Conservation (phyloP, 805 yeast species). For the Metschnikowia baotianmanensis region DNA sequence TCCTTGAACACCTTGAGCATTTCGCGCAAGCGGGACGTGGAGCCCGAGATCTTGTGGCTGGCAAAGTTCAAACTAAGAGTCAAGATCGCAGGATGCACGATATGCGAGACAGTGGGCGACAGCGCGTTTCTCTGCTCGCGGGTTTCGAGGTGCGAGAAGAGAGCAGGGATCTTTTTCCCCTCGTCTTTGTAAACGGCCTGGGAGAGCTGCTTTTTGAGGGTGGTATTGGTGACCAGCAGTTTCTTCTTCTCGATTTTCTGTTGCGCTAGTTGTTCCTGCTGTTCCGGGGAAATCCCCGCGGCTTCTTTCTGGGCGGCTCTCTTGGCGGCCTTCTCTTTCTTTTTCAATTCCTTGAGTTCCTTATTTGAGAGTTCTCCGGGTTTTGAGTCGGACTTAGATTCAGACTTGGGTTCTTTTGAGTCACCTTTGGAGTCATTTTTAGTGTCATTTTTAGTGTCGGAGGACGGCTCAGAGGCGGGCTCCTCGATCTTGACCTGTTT, state of each 20-base stretch:
- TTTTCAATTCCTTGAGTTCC: conserved; percentile 82
- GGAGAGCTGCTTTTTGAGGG: conserved; percentile 52
- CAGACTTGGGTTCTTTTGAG: too few relatives aligned
- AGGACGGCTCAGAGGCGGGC: conserved; percentile 10
- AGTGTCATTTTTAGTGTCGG: too few relatives aligned
- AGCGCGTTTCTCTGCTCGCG: conserved; percentile 66
- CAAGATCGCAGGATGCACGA: conserved; percentile 84
- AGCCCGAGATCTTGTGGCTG: conserved; percentile 84
- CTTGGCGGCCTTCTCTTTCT: conserved; percentile 87
- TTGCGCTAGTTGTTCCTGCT: conserved; percentile 40
- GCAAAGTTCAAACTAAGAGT: conserved; percentile 77
- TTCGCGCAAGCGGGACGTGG: conserved; percentile 77
- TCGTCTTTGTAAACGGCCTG: conserved; percentile 47
- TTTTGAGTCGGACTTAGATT: too few relatives aligned
- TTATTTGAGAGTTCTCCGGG: conserved; percentile 54
- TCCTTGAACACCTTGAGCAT: conserved; percentile 82
- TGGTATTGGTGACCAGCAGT: conserved; percentile 44
- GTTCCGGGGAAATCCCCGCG: conserved; percentile 51
- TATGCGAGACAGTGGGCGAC: conserved; percentile 55
- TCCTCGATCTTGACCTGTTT: conserved; percentile 9
- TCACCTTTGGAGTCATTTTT: too few relatives aligned
- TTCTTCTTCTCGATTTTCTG: conserved; percentile 43
- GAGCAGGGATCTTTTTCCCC: conserved; percentile 53
- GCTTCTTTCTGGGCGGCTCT: conserved; percentile 84
- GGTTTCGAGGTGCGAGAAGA: conserved; percentile 78